Evolutionary conservation across 2,329 filamentous ascomycete species (phyloP), one percentile per base, ranked within the genome.

Genomic region (Aspergillus japonicus): DNA sequence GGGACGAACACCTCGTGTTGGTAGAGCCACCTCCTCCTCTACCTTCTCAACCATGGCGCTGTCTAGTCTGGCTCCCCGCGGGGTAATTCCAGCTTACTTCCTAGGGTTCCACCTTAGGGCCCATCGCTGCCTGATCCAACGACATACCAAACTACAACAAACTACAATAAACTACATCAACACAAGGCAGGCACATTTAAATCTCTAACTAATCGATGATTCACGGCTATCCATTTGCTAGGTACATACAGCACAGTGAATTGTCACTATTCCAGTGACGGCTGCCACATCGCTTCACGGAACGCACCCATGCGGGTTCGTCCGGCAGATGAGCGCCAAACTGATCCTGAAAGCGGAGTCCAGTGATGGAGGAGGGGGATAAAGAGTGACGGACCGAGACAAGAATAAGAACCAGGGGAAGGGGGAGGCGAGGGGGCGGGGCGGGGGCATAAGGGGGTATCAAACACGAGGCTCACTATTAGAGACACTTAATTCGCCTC

Each of bases 231-330:
- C 44, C 62, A 50, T 62, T 60, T 57, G 53, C 61, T 56, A 66
- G 56, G 62, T 65, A 65, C 63, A 66, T 62, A 65, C 63, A 66
- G 60, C 55, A 57, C 42, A 54, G 50, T 47, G 56, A 57, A 66
- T 64, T 61, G 68, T 71, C 70, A 70, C 68, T 59, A 53, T 29
- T 44, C 44, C 54, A 66, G 70, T 68, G 70, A 74, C 71, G 71
- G 71, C 71, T 74, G 71, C 71, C 71, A 74, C 71, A 69, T 69
- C 71, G 42, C 49, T 55, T 48, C 49, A 47, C 50, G 51, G 47
- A 54, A 52, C 47, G 60, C 51, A 42, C 50, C 51, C 11, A 23
- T 14, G 42, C 60, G 57, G 54, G 48, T 44, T 16, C 39, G 39
- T 16, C 39, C 50, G 50, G 57, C 53, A 57, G 68, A 71, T 70